Evolutionary conservation across 139 green algal genomes (phyloP).

Genomic region (Chlorella sp.): DNA sequence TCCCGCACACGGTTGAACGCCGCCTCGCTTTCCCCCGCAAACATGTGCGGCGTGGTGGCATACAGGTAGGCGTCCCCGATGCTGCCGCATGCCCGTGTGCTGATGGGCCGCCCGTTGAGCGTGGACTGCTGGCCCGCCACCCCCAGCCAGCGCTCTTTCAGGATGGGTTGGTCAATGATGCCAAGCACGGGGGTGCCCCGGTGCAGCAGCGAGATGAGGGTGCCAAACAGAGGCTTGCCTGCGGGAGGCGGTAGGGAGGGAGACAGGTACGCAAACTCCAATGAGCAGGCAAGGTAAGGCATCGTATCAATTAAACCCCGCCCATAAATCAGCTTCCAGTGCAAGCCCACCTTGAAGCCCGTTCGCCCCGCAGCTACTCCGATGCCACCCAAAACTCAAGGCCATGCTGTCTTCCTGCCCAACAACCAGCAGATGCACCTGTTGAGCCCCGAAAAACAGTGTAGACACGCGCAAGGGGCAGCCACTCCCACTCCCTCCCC

Average conservation of each 20-base stretch:
- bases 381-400: no score
- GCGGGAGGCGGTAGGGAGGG: neutral
- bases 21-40: conserved; percentile 64
- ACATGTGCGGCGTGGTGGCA: conserved; percentile 96
- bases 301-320: no score
- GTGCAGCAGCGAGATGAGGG: conserved; percentile 92
- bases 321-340: no score
- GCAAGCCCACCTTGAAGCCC: no score
- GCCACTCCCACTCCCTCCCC: neutral
- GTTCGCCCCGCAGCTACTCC: no score
- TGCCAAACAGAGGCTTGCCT: conserved; percentile 98
- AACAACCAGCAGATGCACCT: no score
- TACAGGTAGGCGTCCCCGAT: conserved; percentile 75
- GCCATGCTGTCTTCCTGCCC: no score
- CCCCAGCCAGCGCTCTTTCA: conserved; percentile 93
- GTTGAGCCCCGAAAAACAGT: no score
- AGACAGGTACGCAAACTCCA: no score
- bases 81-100: conserved; percentile 50
- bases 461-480: no score
- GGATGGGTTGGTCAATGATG: conserved; percentile 96
- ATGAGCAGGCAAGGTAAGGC: no score
- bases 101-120: conserved; percentile 86
- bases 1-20: conserved; percentile 82
- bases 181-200: conserved; percentile 90
- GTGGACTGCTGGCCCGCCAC: conserved; percentile 78